phyloP scores from a whole-genome alignment of 1,284 basidiomycete species.

The Wallemia ichthyophaga region DNA sequence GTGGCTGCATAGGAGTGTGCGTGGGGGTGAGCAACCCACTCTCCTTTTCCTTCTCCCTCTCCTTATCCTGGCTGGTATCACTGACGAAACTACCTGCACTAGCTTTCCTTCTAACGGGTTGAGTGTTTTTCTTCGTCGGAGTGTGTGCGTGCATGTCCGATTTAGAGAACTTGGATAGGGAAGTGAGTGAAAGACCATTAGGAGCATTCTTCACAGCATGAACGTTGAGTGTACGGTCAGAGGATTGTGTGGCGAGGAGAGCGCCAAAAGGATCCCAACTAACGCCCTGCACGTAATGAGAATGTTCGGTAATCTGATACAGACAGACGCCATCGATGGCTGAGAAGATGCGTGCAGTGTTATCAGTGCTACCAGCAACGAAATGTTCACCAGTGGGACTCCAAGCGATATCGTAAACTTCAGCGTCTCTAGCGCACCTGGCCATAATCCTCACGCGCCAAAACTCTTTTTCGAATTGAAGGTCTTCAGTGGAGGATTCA shows the following conservation, averaged over 20 bases:
- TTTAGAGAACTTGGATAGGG: neutral
- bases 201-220: neutral
- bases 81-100: too few species aligned
- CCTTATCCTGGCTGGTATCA: too few species aligned
- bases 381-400: constrained; percentile 80
- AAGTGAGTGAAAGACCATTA: neutral
- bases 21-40: constrained; percentile 11
- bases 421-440: constrained; percentile 22
- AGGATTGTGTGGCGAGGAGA: constrained; percentile 78
- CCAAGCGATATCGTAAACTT: constrained; percentile 94
- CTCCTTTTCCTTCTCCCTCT: too few species aligned
- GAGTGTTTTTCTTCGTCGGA: constrained; percentile 1
- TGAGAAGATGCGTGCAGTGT: constrained; percentile 61
- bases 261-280: constrained; percentile 88
- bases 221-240: constrained; percentile 26
- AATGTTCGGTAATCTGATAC: constrained; percentile 59
- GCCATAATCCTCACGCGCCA: constrained; percentile 80
- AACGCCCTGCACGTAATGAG: constrained; percentile 81
- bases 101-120: neutral
- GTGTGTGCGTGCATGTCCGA: neutral
- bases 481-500: constrained; percentile 38
- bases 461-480: constrained; percentile 68
- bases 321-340: constrained; percentile 48
- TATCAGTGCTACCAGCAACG: constrained; percentile 83
- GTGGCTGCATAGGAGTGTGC: constrained; percentile 29